phyloP scores from a whole-genome alignment of 768 basidiomycete species.

The Lyophyllum semitale region DNA sequence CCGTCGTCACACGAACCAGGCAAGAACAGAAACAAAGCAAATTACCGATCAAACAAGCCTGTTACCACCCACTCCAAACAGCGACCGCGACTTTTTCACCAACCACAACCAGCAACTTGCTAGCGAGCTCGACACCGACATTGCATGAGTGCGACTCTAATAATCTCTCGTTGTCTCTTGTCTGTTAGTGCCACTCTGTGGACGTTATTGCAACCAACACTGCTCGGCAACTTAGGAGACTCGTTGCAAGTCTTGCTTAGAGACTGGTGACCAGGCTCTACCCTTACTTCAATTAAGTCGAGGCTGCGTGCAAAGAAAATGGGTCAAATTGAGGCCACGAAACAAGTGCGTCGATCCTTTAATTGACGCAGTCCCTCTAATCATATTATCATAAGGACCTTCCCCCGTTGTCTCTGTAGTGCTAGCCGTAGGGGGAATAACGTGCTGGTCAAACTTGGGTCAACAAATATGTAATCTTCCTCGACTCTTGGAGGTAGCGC shows the following conservation, averaged over 20 bases:
- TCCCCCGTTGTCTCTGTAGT: too few species aligned
- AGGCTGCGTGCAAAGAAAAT: too few species aligned
- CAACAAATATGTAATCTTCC: neutral
- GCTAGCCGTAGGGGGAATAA: too few species aligned
- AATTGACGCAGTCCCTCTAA: too few species aligned
- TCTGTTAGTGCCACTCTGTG: too few species aligned
- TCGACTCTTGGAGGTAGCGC: neutral
- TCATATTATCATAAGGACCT: too few species aligned
- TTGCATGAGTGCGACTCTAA: neutral
- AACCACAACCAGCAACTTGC: neutral
- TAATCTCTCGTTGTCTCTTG: neutral
- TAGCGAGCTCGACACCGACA: neutral
- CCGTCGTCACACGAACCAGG: conserved; percentile 34
- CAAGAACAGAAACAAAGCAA: conserved; percentile 20
- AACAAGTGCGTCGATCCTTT: too few species aligned
- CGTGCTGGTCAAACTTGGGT: neutral
- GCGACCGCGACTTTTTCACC: neutral
- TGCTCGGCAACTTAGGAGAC: neutral
- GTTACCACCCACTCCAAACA: conserved; percentile 14
- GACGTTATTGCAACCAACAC: neutral
- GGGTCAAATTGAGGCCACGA: too few species aligned
- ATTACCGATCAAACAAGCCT: conserved; percentile 17
- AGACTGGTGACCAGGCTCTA: too few species aligned
- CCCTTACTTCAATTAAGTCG: too few species aligned
- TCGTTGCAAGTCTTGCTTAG: too few species aligned